Evolutionary conservation across 805 yeast genomes (phyloP).

Genomic region (Yarrowia osloensis): DNA sequence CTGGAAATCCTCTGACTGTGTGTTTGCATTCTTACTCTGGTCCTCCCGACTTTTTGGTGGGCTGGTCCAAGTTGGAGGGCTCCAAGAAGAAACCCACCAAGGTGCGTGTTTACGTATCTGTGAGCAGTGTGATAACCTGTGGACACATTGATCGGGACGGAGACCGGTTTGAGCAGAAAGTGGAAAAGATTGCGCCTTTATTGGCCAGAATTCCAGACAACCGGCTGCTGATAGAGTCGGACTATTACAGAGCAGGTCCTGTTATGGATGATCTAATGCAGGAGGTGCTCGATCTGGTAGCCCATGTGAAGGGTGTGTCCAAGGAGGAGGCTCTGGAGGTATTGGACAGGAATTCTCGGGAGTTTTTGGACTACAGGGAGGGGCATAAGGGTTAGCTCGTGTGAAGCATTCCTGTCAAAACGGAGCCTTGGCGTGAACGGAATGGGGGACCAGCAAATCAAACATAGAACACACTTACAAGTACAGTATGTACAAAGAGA

Average conservation of each 20-base stretch:
- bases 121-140: constrained; percentile 48
- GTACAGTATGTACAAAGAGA: too few species aligned
- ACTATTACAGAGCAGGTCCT: constrained; percentile 44
- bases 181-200: constrained; percentile 32
- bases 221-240: constrained; percentile 56
- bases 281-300: constrained; percentile 19
- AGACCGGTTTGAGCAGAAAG: constrained; percentile 14
- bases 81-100: constrained; percentile 11
- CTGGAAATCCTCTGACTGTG: constrained; percentile 44
- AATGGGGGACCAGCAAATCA: too few species aligned
- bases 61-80: constrained; percentile 36
- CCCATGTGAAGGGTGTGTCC: neutral
- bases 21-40: constrained; percentile 88
- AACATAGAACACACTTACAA: too few species aligned
- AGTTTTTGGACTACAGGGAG: constrained; percentile 1
- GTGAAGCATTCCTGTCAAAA: too few species aligned
- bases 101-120: constrained; percentile 51
- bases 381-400: too few species aligned
- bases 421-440: too few species aligned
- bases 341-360: neutral
- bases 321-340: neutral
- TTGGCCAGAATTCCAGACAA: constrained; percentile 44
- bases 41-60: constrained; percentile 56
- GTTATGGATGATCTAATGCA: constrained; percentile 36
- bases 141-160: constrained; percentile 39